Evolutionary conservation across 2,329 filamentous ascomycete genomes (phyloP).

Genomic region (Pseudogymnoascus sp.): DNA sequence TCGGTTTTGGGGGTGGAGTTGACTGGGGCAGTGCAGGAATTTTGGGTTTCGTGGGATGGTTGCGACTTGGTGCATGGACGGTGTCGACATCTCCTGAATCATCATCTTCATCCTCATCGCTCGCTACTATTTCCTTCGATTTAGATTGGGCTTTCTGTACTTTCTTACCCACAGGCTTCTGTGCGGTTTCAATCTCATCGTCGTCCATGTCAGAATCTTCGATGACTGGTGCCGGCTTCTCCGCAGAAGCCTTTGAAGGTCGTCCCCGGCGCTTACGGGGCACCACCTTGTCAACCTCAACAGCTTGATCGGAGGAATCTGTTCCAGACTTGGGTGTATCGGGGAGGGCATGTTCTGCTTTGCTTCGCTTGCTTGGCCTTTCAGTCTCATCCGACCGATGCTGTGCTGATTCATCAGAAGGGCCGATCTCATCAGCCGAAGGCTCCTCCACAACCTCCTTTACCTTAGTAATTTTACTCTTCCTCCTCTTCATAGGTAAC

Average conservation of each 20-base stretch:
- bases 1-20: background rate
- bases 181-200: background rate
- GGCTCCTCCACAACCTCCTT: background rate
- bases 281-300: background rate
- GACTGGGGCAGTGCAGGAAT: background rate
- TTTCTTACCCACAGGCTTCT: background rate
- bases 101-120: background rate
- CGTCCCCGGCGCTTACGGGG: background rate
- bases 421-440: slow-evolving; percentile 1
- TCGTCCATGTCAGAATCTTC: slow-evolving; percentile 1
- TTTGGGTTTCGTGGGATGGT: background rate
- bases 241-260: background rate
- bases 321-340: background rate
- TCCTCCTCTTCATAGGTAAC: background rate
- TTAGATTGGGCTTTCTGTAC: background rate
- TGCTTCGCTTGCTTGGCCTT: background rate
- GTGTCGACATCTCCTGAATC: background rate
- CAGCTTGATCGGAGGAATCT: background rate
- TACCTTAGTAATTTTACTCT: background rate
- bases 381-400: background rate
- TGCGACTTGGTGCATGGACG: background rate
- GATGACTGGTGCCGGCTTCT: background rate
- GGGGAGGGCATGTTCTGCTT: background rate
- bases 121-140: background rate
- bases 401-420: background rate